These are phyloP conservation scores for Sordariomycetes sp. DNA, from an alignment of 2,329 filamentous ascomycete species.

Conservation along the genomic window DNA sequence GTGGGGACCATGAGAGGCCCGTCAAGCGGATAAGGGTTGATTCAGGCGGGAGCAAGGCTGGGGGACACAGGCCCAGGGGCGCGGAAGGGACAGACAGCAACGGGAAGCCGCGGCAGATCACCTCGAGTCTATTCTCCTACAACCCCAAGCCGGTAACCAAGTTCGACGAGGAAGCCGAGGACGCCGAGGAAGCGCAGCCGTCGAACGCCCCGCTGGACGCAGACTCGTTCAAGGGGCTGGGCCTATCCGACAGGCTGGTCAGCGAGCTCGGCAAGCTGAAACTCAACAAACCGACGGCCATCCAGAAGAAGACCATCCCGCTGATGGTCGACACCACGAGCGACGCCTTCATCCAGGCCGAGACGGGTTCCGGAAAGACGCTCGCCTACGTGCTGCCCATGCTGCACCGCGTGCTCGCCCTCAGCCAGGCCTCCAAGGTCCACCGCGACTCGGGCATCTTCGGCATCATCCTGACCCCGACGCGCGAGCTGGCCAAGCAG, in stretches of 20 bases:
- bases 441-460: conserved; percentile 84
- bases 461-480: conserved; percentile 87
- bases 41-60: conserved; percentile 5
- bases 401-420: conserved; percentile 73
- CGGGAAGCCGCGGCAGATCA: conserved; percentile 41
- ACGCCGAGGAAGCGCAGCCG: conserved; percentile 46
- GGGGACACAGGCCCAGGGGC: conserved; percentile 3
- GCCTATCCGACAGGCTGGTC: conserved; percentile 70
- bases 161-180: conserved; percentile 41
- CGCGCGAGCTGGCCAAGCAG: conserved; percentile 88
- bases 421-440: conserved; percentile 54
- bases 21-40: conserved; percentile 28
- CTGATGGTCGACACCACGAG: conserved; percentile 70
- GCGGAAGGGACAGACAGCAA: conserved; percentile 14
- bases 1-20: conserved; percentile 20
- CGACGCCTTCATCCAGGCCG: conserved; percentile 92
- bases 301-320: conserved; percentile 81
- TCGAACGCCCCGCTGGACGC: conserved; percentile 89
- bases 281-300: conserved; percentile 84
- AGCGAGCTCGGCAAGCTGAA: conserved; percentile 78
- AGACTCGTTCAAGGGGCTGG: conserved; percentile 75
- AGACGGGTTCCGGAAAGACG: conserved; percentile 96
- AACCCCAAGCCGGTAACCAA: conserved; percentile 67
- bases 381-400: conserved; percentile 91
- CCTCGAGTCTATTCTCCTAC: conserved; percentile 86